Evolutionary conservation across 306 rosid species (phyloP).

Genomic region (Cucurbita argyrosperma): DNA sequence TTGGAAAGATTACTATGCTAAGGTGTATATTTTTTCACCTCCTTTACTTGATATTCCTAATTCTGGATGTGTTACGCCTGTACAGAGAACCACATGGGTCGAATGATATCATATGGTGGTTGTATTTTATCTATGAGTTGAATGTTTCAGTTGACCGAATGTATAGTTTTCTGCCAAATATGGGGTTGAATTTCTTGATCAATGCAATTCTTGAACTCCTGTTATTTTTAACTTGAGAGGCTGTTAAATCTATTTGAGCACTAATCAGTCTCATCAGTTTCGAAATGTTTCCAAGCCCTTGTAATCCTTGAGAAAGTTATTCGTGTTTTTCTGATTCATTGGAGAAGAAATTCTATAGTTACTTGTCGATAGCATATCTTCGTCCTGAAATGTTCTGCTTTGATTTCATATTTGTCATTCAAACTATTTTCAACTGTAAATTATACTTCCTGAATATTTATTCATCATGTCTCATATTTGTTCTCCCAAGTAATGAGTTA

Average conservation of each 20-base stretch:
- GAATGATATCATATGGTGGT: background rate
- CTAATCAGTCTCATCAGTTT: background rate
- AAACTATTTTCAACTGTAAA: too few relatives aligned
- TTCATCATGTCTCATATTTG: background rate
- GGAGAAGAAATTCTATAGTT: constrained; percentile 15
- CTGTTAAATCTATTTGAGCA: background rate
- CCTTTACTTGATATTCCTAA: background rate
- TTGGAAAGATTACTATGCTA: constrained; percentile 79
- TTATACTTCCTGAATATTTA: background rate
- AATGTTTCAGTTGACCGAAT: background rate
- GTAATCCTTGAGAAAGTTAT: constrained; percentile 28
- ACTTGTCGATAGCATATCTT: background rate
- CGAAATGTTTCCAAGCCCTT: constrained; percentile 7
- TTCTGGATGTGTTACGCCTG: background rate
- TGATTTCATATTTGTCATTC: too few relatives aligned
- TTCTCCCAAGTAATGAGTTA: background rate
- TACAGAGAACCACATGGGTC: background rate
- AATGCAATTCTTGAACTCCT: background rate
- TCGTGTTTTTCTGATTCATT: constrained; percentile 24
- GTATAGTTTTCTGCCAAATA: background rate
- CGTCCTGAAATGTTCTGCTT: too few relatives aligned
- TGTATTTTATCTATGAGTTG: background rate
- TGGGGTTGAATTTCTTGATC: background rate
- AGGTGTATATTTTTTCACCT: constrained; percentile 22
- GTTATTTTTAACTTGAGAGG: background rate